Base-by-base conservation (phyloP, 2,329 filamentous ascomycete genomes). In the Colletotrichum neosansevieriae region DNA sequence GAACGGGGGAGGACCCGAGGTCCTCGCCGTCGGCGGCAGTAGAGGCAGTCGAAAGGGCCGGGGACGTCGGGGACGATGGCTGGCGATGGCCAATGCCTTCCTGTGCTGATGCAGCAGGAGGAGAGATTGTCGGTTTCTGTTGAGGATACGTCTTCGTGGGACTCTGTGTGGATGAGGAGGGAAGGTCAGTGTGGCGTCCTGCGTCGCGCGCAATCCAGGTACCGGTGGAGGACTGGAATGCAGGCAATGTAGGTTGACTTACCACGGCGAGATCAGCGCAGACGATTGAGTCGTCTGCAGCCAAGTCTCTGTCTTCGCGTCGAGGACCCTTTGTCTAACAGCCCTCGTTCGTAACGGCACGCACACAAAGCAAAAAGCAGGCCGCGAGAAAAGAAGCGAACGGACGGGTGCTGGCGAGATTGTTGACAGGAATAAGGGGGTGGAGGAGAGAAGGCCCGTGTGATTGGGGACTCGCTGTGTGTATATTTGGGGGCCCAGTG, bases 21-120 rank as follows among this genome's bases (percentile, higher is more conserved):
- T 85, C 83, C 76, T 83, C 79, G 73, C 81, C 82, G 74, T 81
- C 84, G 83, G 88, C 86, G 58, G 87, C 86, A 45, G 89, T 91
- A 45, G 89, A 91, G 51, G 86, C 83, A 67, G 84, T 86, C 63
- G 89, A 91, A 67, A 91, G 82, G 59, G 88, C 84, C 67, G 89
- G 88, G 60, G 88, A 90, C 63, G 76, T 78, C 69, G 83, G 81
- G n/a, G 81, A 71, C 63, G 76, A 76, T 76, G 76, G 75, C 74
- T 76, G 76, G 74, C 75, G 74, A 71, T 77, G 75, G 78, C 77
- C 77, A 74, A 74, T 75, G 79, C 84, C 84, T 83, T 88, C 87
- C 86, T 85, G 87, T 86, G 87, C 86, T 76, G 79, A 75, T 75
- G 87, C 87, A 89, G 85, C 81, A 87, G 86, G 86, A 85, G 85